Evolutionary conservation across 2,329 filamentous ascomycete genomes (phyloP).

Genomic region (Nemania abortiva): DNA sequence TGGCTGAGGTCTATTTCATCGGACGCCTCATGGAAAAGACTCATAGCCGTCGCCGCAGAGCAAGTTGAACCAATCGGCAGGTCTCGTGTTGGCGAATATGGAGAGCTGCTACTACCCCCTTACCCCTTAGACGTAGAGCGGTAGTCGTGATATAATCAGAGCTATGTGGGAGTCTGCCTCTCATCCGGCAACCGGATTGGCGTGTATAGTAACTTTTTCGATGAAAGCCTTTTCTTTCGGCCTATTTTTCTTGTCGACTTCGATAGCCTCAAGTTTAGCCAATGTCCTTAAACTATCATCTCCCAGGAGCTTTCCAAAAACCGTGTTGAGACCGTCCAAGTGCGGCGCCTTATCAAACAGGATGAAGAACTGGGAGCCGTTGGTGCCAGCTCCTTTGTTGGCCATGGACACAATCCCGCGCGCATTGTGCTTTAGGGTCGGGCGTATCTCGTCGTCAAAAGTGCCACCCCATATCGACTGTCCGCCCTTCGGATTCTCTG

Average conservation of each 20-base stretch:
- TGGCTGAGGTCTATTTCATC: background rate
- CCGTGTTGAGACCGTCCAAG: constrained; percentile 85
- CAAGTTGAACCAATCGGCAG: background rate
- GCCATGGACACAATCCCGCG: constrained; percentile 82
- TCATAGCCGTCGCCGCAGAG: background rate
- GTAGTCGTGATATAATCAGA: background rate
- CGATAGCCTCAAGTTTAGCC: constrained; percentile 76
- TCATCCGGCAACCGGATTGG: constrained; percentile 79
- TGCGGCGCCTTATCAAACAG: constrained; percentile 82
- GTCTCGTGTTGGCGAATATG: background rate
- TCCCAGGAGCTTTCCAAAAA: constrained; percentile 80
- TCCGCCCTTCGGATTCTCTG: constrained; percentile 74
- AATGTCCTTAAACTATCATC: constrained; percentile 74
- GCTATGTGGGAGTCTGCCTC: background rate
- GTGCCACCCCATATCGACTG: constrained; percentile 78
- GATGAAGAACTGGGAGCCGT: constrained; percentile 86
- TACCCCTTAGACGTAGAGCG: background rate
- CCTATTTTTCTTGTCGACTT: constrained; percentile 82
- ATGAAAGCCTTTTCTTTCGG: constrained; percentile 76
- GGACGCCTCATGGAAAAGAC: background rate
- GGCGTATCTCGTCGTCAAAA: constrained; percentile 86
- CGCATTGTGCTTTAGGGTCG: constrained; percentile 74
- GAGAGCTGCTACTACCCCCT: background rate
- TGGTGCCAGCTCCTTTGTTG: constrained; percentile 79
- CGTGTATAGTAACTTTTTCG: constrained; percentile 78